phyloP scores from a whole-genome alignment of 176 grass and related monocot genomes.

The Musa acuminata region DNA sequence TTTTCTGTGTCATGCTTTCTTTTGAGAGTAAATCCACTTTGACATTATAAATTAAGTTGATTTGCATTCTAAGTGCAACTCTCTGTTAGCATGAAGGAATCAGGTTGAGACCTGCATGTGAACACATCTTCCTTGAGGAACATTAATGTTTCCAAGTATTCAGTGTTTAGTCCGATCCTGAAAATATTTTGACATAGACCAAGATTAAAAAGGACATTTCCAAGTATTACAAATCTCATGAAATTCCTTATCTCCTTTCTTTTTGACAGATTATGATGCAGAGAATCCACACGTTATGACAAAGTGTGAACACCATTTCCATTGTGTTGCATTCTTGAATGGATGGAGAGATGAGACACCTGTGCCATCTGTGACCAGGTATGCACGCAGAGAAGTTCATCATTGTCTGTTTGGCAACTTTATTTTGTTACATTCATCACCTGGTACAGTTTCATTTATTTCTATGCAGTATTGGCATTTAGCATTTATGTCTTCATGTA shows the following conservation, averaged over 20 bases:
- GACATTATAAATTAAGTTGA: neutral
- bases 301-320: slow-evolving; percentile 84
- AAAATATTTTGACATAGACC: neutral
- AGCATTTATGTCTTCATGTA: neutral
- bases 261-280: slow-evolving; percentile 59
- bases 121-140: neutral
- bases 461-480: neutral
- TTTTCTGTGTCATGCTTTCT: neutral
- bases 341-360: slow-evolving; percentile 83
- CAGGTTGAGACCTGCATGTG: neutral
- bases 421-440: neutral
- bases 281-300: slow-evolving; percentile 70
- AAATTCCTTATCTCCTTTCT: slow-evolving; percentile 18
- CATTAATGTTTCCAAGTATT: neutral
- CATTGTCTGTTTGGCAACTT: neutral
- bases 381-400: neutral
- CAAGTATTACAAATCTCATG: neutral
- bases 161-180: neutral
- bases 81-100: neutral
- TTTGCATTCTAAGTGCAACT: neutral
- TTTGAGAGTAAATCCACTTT: neutral
- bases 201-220: neutral
- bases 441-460: neutral
- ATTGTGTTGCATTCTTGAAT: slow-evolving; percentile 87
- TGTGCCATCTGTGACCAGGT: slow-evolving; percentile 90